Base-by-base conservation (phyloP, 495 filamentous ascomycete genomes). In the Penicillium angulare region DNA sequence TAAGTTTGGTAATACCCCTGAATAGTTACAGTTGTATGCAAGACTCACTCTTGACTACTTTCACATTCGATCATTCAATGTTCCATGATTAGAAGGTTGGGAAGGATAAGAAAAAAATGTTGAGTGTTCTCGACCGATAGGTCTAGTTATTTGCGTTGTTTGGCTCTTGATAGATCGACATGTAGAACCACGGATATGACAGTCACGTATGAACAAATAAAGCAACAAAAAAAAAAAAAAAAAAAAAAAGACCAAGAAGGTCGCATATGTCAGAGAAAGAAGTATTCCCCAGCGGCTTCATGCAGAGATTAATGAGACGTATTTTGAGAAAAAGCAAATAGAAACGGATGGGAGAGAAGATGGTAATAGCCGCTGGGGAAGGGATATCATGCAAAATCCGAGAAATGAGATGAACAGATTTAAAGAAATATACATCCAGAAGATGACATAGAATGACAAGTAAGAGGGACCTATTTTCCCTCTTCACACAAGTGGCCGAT, bases 311-410 rank as follows among this genome's bases (percentile, higher is more conserved):
- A 48, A 16, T 31, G 10, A 16, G 22, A 26, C 34, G 7, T 38
- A 15, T 29, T 46, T 21, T 42, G 47, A 56, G 36, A 41, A 52
- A 10, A 47, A 36, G 23, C 34, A 32, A 26, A 18, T 22, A 43
- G 33, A n/a, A 35, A 17, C 26, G 49, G 44, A 17, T 15, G 21
- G 13, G 24, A 15, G 22, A 32, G 22, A 54, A 36, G 45, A 44
- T 22, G 13, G 5, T 52, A 48, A 41, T 41, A 20, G 47, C 34
- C 52, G 56, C 62, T 47, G 56, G 43, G 54, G 47, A 47, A 48
- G 55, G 63, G 63, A 66, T 64, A 64, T 68, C 65, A 64, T 63
- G 57, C 52, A 60, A 59, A 55, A 50, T 44, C 31, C 8, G 27
- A 12, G 27, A 31, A 12, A 31, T 12, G n/a, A n/a, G n/a, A n/a